Evolutionary conservation across 202 grass and related monocot species (phyloP), one percentile per base, ranked within the genome.

Genomic region (Musa balbisiana): DNA sequence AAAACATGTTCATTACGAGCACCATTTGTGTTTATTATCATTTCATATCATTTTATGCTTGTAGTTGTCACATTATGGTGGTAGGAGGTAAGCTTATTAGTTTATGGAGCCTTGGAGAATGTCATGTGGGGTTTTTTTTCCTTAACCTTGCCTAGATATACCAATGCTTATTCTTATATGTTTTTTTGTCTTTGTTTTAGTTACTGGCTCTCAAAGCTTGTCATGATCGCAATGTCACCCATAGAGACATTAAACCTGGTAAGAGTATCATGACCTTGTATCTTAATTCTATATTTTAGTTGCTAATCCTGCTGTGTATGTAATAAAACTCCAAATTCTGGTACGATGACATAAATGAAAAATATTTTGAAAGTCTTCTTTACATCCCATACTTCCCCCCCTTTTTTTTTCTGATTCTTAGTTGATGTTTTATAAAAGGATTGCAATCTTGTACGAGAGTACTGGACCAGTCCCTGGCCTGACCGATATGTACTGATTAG

Each of bases 191-290:
- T 29, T 70, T 83, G 17, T 53, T 64, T 55, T 33, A 98, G 94
- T 83, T 98, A 73, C 83, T 88, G 79, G 90, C 86, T 83, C 77
- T 98, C 62, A 98, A 98, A 76, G 86, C 90, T 69, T 98, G 94
- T 53, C 94, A 98, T 82, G 90, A 89, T 79, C 88, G 84, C 62
- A 93, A 91, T 83, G 88, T 93, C 73, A 98, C 88, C 86, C 94
- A 93, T 83, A 89, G 94, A 86, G 94, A 98, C 78, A 91, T 98
- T 76, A 98, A 98, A 78, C 94, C 94, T 91, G 94, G 94, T 93
- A 91, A 69, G 78, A 64, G 78, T 84, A 10, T 64, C 49, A 78
- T 70, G 69, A 2, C 33, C 62, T 71, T 76, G 74, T 78, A 88
- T 82, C 53, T 54, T 12, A 67, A 72, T 27, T 66, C 2, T 20